Conservation (phyloP, 2,329 filamentous ascomycete genomes). For the Colletotrichum viniferum region DNA sequence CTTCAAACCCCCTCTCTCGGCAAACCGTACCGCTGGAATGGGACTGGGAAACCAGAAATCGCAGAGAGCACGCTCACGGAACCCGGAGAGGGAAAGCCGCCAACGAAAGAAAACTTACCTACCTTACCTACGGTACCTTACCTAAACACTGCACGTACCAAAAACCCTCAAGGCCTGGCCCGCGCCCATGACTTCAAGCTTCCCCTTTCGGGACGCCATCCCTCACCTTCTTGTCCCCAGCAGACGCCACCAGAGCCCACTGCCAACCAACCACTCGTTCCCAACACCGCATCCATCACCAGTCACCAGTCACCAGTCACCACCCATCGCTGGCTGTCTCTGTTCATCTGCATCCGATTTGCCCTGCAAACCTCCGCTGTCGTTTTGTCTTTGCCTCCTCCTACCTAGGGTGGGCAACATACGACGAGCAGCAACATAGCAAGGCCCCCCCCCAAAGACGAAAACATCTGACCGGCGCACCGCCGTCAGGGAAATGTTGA, state of each 20-base stretch:
- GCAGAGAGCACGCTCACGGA: background rate
- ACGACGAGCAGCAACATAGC: background rate
- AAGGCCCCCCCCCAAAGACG: background rate
- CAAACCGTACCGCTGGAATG: slow-evolving; percentile 10
- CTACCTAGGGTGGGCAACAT: background rate
- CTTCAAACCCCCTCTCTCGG: background rate
- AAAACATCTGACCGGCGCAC: slow-evolving; percentile 3
- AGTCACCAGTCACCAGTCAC: background rate
- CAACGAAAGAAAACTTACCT: background rate
- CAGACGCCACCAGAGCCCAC: background rate
- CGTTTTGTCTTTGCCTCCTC: background rate
- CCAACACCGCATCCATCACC: background rate
- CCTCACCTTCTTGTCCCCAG: background rate
- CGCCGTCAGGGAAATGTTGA: background rate
- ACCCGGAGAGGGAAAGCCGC: background rate
- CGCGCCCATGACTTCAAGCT: background rate
- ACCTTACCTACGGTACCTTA: too few species aligned
- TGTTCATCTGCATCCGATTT: background rate
- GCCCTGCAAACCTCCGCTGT: background rate
- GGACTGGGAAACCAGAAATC: background rate
- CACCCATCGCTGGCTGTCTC: background rate
- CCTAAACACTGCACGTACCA: background rate
- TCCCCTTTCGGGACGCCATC: background rate
- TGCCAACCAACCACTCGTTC: background rate
- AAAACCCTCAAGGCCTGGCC: background rate